Evolutionary conservation across 257 asterid species (phyloP).

Genomic region (Jacaranda mimosifolia): DNA sequence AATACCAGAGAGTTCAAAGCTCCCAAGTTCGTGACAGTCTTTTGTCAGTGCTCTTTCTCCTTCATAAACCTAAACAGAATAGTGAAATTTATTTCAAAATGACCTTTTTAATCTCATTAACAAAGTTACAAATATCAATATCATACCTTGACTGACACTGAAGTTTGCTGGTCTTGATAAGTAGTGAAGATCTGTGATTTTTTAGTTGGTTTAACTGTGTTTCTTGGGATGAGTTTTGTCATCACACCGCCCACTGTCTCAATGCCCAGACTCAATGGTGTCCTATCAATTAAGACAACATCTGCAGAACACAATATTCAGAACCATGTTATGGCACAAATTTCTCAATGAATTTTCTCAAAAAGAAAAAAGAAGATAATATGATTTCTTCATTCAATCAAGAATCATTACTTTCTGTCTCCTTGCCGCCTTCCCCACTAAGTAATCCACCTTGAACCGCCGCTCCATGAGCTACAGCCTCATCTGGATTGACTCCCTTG

Average conservation of each 20-base stretch:
- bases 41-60: slow-evolving; percentile 65
- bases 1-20: slow-evolving; percentile 62
- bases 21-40: slow-evolving; percentile 66
- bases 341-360: not conserved
- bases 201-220: slow-evolving; percentile 50
- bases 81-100: not conserved
- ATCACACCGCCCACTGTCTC: slow-evolving; percentile 75
- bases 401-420: slow-evolving; percentile 48
- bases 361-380: not conserved
- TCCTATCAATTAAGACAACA: slow-evolving; percentile 29
- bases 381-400: not conserved
- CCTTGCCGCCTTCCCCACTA: slow-evolving; percentile 67
- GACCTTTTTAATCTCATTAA: not conserved
- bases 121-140: not conserved
- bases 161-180: slow-evolving; percentile 63
- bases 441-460: slow-evolving; percentile 67
- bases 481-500: slow-evolving; percentile 68
- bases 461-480: slow-evolving; percentile 71
- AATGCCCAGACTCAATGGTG: slow-evolving; percentile 64
- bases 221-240: slow-evolving; percentile 65
- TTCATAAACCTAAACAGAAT: slow-evolving; percentile 52
- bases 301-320: slow-evolving; percentile 1
- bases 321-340: slow-evolving; percentile 37
- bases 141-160: slow-evolving; percentile 58
- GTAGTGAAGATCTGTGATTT: slow-evolving; percentile 63